phyloP scores from a whole-genome alignment of 352 stramenopile genomes.

The Pythium aquatile region DNA sequence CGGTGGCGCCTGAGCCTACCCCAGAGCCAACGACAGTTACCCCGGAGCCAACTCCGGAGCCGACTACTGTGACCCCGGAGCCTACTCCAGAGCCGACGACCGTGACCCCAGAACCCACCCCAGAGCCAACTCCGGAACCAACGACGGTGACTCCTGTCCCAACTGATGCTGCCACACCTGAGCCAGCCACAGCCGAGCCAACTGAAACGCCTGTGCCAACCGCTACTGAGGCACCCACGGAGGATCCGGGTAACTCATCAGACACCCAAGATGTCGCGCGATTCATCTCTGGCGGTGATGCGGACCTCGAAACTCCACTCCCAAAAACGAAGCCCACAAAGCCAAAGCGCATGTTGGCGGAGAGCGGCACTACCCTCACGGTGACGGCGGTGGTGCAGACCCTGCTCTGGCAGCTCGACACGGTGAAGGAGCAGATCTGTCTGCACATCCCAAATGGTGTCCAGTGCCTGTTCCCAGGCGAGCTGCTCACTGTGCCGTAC shows the following conservation, averaged over 20 bases:
- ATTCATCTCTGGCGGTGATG: background rate
- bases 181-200: background rate
- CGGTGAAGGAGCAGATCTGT: conserved; percentile 8
- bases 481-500: conserved; percentile 10
- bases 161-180: background rate
- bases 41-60: background rate
- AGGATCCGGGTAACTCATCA: background rate
- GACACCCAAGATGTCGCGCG: background rate
- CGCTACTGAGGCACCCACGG: background rate
- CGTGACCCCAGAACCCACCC: background rate
- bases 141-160: background rate
- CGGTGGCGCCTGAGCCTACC: background rate
- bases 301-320: background rate
- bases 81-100: background rate
- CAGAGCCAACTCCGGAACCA: background rate
- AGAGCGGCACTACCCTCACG: background rate
- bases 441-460: conserved; percentile 23
- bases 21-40: conserved; percentile 1
- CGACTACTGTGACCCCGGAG: background rate
- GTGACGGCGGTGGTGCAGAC: conserved; percentile 9
- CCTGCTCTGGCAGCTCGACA: conserved; percentile 11
- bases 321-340: background rate
- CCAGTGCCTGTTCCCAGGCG: conserved; percentile 11
- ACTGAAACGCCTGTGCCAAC: background rate
- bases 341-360: background rate